These are phyloP conservation scores for Vickermania ingenoplastis DNA, from an alignment of 208 protist genomes.

Conservation along the genomic window DNA sequence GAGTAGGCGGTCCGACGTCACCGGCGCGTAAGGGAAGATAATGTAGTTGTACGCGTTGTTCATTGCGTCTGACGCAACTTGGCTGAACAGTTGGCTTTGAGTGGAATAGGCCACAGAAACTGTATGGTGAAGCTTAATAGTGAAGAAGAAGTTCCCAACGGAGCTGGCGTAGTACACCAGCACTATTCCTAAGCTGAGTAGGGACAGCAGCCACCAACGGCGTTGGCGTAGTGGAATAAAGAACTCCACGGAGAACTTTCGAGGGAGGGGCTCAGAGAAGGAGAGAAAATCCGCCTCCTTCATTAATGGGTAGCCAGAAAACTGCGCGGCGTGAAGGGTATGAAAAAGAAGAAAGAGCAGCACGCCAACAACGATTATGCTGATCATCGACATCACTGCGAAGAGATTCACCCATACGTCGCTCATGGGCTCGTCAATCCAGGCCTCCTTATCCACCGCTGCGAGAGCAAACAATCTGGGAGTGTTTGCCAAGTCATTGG, in stretches of 20 bases:
- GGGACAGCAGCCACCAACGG: neutral
- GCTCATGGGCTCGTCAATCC: neutral
- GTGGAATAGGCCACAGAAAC: neutral
- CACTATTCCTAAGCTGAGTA: neutral
- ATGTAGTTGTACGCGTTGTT: neutral
- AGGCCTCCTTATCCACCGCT: neutral
- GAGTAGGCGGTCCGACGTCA: neutral
- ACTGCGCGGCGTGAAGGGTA: neutral
- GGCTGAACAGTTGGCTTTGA: neutral
- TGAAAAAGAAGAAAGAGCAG: neutral
- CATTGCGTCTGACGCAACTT: neutral
- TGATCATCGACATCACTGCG: neutral
- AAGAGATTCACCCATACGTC: neutral
- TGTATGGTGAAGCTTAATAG: neutral
- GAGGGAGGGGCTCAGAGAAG: neutral
- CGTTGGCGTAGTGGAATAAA: neutral
- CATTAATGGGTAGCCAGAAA: neutral
- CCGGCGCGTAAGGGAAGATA: neutral
- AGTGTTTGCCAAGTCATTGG: neutral
- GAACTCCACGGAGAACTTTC: neutral
- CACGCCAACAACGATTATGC: neutral
- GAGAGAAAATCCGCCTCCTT: neutral
- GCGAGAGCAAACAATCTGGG: neutral
- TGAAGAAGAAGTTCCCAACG: neutral
- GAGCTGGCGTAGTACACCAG: slow-evolving; percentile 1